Conservation (phyloP, 2,329 filamentous ascomycete genomes). For the Parastagonospora nodorum region DNA sequence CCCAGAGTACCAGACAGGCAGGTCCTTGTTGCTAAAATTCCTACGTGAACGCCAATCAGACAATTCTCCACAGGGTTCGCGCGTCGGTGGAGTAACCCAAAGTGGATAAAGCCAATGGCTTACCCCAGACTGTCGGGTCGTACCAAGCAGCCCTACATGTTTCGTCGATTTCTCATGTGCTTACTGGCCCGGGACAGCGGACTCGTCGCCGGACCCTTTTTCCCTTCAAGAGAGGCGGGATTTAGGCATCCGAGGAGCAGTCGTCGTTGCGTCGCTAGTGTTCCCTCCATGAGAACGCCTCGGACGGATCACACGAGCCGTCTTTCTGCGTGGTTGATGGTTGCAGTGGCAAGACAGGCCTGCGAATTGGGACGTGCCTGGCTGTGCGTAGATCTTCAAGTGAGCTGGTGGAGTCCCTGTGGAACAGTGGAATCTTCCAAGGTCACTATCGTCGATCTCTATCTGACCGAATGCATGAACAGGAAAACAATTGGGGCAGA, state of each 20-base stretch:
- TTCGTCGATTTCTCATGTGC: not conserved
- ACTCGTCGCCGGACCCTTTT: not conserved
- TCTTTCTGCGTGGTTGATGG: not conserved
- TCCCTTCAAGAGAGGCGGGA: not conserved
- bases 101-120: conserved; percentile 4
- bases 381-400: not conserved
- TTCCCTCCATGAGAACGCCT: not conserved
- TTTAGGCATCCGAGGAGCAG: too few relatives aligned
- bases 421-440: not conserved
- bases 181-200: not conserved
- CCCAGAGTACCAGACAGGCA: not conserved
- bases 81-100: conserved; percentile 7
- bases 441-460: conserved; percentile 1
- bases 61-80: conserved; percentile 1
- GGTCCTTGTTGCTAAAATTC: not conserved
- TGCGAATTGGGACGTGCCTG: not conserved
- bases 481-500: not conserved
- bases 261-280: too few relatives aligned
- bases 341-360: not conserved
- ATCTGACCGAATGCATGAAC: not conserved
- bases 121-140: conserved; percentile 1
- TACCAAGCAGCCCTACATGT: not conserved
- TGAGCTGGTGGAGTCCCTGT: not conserved
- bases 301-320: not conserved
- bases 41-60: conserved; percentile 2